These are phyloP conservation scores for Kondoa malvinella DNA, from an alignment of 768 basidiomycete species.

Conservation along the genomic window DNA sequence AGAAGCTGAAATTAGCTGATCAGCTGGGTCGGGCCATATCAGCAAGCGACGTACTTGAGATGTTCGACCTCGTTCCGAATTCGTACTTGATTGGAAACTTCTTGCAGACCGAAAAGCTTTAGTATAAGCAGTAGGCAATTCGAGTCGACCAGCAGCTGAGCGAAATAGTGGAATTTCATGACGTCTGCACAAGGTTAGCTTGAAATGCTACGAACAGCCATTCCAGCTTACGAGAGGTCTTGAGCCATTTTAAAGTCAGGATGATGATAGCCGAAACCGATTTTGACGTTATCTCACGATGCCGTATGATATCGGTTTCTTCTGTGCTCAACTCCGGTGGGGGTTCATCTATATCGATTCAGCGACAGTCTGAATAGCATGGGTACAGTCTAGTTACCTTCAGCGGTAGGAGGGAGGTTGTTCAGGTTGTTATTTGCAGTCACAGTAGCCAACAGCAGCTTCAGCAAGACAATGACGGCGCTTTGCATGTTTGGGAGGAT, in stretches of 20 bases:
- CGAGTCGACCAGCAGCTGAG: conserved; percentile 85
- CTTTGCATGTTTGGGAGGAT: conserved; percentile 68
- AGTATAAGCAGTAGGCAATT: conserved; percentile 83
- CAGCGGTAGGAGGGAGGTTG: background rate
- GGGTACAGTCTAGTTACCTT: conserved; percentile 8
- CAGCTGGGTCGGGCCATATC: conserved; percentile 2
- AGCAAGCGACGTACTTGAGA: conserved; percentile 29
- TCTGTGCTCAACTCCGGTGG: conserved; percentile 59
- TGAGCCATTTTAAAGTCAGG: conserved; percentile 90
- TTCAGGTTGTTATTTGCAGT: conserved; percentile 44
- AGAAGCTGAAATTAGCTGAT: conserved; percentile 50
- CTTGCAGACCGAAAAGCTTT: conserved; percentile 96
- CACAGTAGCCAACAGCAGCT: conserved; percentile 79
- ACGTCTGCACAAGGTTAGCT: conserved; percentile 45
- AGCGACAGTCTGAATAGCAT: background rate
- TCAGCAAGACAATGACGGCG: conserved; percentile 83
- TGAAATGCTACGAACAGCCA: background rate
- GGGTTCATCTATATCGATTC: conserved; percentile 20
- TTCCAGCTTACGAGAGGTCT: conserved; percentile 67
- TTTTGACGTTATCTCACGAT: conserved; percentile 94
- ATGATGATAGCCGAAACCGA: conserved; percentile 88
- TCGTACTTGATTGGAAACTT: conserved; percentile 65
- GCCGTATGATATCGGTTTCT: conserved; percentile 80
- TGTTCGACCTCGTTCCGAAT: conserved; percentile 57
- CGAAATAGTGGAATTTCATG: conserved; percentile 96